Evolutionary conservation across 495 filamentous ascomycete species (phyloP), one percentile per base, ranked within the genome.

Genomic region (Parmelia sp.): DNA sequence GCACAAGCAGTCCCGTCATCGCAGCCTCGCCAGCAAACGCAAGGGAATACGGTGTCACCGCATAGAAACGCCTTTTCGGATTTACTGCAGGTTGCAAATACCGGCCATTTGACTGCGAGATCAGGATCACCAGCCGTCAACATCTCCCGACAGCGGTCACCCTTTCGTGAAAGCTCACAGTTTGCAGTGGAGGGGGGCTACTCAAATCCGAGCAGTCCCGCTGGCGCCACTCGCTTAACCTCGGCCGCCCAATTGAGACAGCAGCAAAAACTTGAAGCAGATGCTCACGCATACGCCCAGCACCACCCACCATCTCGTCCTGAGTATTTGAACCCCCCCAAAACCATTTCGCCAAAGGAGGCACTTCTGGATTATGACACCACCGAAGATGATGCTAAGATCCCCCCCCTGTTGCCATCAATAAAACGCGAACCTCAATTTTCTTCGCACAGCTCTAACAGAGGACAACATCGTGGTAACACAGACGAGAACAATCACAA

Each of bases 301-400:
- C 75, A 79, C 11, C 71, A 73, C 6, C 66, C 68, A 44, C 63
- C 60, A 58, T 42, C 63, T 39, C 58, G 62, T 44, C 63, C 61
- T 35, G 69, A 67, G 51, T 56, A 62, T 27, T 69, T 78, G 65
- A 85, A 57, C 55, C 58, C 85, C 17, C 86, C 90, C 0, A 90
- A 90, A 72, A 97, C 95, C 8, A 97, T 98, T 60, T 98, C 94
- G 19, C 94, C 94, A 37, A 96, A 97, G 79, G 94, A 97, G 70
- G 91, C 92, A 7, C 73, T 93, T 65, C 78, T 96, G 64, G 93
- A 96, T 33, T 96, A 91, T 73, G 81, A 87, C 62, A 89, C 92
- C 51, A 74, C 81, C 11, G 85, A 89, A 19, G 88, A 87, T 0
- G 87, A 88, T 60, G 76, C 83, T 10, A 82, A 83, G 63, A 82